Evolutionary conservation across 345 rosid species (phyloP), one percentile per base, ranked within the genome.

Genomic region (Diplotaxis tenuifolia): DNA sequence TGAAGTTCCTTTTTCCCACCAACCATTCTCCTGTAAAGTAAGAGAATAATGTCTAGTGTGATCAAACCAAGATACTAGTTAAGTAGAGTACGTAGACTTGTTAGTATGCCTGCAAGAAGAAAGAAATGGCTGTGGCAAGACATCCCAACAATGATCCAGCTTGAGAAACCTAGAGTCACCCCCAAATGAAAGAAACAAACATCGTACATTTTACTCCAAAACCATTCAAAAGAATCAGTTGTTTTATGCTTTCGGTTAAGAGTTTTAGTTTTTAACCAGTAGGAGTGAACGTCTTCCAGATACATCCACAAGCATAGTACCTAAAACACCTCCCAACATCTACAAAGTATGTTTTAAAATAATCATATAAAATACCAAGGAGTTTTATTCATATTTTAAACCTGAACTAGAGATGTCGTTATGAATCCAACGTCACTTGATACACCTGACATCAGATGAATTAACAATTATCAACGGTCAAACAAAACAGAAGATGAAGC

Each of bases 211-310:
- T 47, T 47, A 47, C 53, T 47, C 16, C n/a, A 12, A 40, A 40
- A 40, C 15, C 47, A 12, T 11, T 15, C 50, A 45, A 18, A 18
- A 19, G 18, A 49, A 49, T 49, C 55, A 22, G 22, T 21, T 34
- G 32, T 27, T 55, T 6, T 18, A 50, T 15, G 21, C 9, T 7
- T 54, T 53, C 1, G 50, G 12, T 15, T 72, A 23, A 1, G 4
- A 36, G 22, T 16, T 49, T 49, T 49, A 49, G 22, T 3, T 3
- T 49, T 38, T 38, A 74, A 90, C 98, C 95, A 93, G 31, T 68
- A 93, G 73, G 59, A 93, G 93, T 0, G 88, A 86, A 53, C 93
- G 76, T 77, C 96, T 78, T 34, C 98, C 98, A 0, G 89, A 85
- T 76, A 82, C 80, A 68, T 90, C 98, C 82, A 90, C 79, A 80